Percentiles rank a stretch among this genome's conserved stretches.
Conservation (phyloP, 2,329 filamentous ascomycete species). For the Ustilaginoidea virens region DNA sequence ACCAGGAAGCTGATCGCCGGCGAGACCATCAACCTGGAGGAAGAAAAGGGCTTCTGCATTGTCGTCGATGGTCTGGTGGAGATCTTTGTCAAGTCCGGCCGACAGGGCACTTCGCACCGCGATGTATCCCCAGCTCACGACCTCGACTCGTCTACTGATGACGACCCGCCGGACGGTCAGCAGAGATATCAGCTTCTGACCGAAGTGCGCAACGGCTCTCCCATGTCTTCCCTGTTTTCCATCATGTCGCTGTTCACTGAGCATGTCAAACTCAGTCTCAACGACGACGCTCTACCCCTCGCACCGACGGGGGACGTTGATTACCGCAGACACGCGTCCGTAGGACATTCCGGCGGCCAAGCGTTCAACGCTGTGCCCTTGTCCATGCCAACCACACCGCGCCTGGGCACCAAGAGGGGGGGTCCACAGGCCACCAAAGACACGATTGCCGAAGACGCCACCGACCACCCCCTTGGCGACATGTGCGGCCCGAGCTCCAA, state of each 20-base stretch:
- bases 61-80: conserved; percentile 94
- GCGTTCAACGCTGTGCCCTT: conserved; percentile 6
- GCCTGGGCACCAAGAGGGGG: conserved; percentile 15
- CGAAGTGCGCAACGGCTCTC: conserved; percentile 92
- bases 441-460: conserved; percentile 7
- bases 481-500: conserved; percentile 19
- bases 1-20: conserved; percentile 91
- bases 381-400: conserved; percentile 24
- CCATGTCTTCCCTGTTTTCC: conserved; percentile 96
- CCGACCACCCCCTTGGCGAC: conserved; percentile 3
- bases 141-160: conserved; percentile 41
- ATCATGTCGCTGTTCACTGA: conserved; percentile 96
- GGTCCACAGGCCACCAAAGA: conserved; percentile 3
- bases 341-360: conserved; percentile 6
- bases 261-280: conserved; percentile 65
- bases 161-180: conserved; percentile 49
- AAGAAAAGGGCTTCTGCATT: conserved; percentile 95
- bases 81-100: conserved; percentile 90
- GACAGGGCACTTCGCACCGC: conserved; percentile 2
- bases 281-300: conserved; percentile 36
- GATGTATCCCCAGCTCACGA: conserved; percentile 15
- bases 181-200: conserved; percentile 91
- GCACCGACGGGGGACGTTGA: conserved; percentile 10
- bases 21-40: conserved; percentile 86
- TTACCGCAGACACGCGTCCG: conserved; percentile 14